Evolutionary conservation across 1,139 yeast species (phyloP), one percentile per base, ranked within the genome.

Genomic region (Pneumocystis wakefieldiae): DNA sequence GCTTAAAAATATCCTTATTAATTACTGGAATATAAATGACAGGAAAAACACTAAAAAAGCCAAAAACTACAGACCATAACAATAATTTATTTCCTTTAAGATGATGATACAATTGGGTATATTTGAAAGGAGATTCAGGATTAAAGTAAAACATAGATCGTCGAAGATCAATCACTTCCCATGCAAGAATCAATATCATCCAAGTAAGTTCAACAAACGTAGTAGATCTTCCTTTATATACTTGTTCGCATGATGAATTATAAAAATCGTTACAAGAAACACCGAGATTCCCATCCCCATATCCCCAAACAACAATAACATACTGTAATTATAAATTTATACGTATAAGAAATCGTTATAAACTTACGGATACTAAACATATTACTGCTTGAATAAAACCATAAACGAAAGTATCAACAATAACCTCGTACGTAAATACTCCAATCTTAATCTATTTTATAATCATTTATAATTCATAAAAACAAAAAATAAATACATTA

Each of bases 171-270:
- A 88, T 80, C 71, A 91, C 90, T 75, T 89, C 96, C 95, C 95
- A 89, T 1, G 96, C 96, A 64, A 88, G 77, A 37, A 90, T 75
- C 67, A 90, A 80, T 3, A 95, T 86, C 76, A 94, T 83, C 96
- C 96, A 90, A 0, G 96, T 89, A 85, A 90, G 85, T 6, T 85
- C 83, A 2, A 87, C 88, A 76, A 90, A 90, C 0, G 94, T 81
- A 3, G 87, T 82, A 1, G 96, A 83, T 72, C 97, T 83, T 2
- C 92, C 91, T 70, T 82, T 78, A 76, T 85, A 88, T 5, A 90
- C 96, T 68, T 79, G 76, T 61, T 76, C 71, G 75, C 96, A 90
- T 0, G 75, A 61, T 2, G 74, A 78, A 64, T 73, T 74, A 67
- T 75, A 77, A 12, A 72, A 70, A 59, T 76, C 73, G 73, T 89